Evolutionary conservation across 441 rosid species (phyloP), one percentile per base, ranked within the genome.

Genomic region (Bocquillonia castaneifolia): DNA sequence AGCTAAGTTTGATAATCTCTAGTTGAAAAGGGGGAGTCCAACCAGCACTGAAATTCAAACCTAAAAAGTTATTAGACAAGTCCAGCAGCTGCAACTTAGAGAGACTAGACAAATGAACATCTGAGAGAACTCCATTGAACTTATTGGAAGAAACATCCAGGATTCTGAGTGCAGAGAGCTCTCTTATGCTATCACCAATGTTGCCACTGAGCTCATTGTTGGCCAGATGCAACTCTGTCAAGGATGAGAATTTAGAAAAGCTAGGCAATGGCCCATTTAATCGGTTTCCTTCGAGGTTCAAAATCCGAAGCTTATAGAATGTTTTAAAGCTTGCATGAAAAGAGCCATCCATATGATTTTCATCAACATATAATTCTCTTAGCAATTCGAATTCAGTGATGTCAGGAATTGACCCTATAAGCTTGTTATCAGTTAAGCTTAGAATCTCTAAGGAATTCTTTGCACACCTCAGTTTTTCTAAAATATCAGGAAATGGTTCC

Each of bases 21-120:
- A 65, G 5, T 23, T 52, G 59, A 65, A 65, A 65, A n/a, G 32
- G 13, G 6, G 69, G 69, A 14, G 9, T 52, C 69, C 69, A 65
- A 22, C 52, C 47, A 10, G 48, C 34, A 14, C 47, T 65, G 9
- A 52, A 10, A 8, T 51, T 65, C 3, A 65, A 14, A 39, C 23
- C 9, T 7, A 74, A 17, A 5, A 65, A 34, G 39, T 78, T 78
- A 5, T 9, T 10, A 3, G 67, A 70, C 6, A 78, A 23, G 20
- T 34, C 68, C 9, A 59, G 64, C 17, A 22, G 31, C 48, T 55
- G 48, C 69, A 70, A 63, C n/a, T 42, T 51, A 10, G 72, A 32
- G 15, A 77, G 65, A 1, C 47, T 62, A 13, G 32, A 59, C 18
- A 71, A 48, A n/a, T 76, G 66, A 18, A 20, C 50, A 47, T 47